These are phyloP conservation scores for Ustilago crameri DNA, from an alignment of 1,284 basidiomycete genomes.

Conservation along the genomic window DNA sequence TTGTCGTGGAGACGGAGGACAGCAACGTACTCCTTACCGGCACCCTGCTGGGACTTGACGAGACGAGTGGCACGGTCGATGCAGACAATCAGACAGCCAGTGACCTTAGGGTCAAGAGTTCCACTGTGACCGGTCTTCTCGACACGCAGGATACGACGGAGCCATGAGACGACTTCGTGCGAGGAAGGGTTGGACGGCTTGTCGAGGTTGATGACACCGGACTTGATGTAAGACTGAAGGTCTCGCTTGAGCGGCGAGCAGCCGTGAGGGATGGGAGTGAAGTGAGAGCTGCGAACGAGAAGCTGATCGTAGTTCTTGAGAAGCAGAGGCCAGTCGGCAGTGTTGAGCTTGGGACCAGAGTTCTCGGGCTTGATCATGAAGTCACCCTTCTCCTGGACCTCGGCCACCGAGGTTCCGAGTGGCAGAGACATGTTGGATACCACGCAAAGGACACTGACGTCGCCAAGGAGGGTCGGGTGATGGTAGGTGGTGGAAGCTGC, in stretches of 20 bases:
- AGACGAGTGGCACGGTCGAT: conserved; percentile 99
- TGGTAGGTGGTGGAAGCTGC: neutral
- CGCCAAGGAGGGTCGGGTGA: neutral
- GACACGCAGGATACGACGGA: conserved; percentile 91
- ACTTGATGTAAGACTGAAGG: conserved; percentile 89
- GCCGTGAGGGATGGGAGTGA: conserved; percentile 95
- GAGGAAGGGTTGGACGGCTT: conserved; percentile 99
- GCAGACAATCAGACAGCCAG: conserved; percentile 97
- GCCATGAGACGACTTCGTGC: conserved; percentile 99
- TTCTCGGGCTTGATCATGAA: conserved; percentile 70
- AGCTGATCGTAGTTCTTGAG: conserved; percentile 89
- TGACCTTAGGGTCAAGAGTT: conserved; percentile 98
- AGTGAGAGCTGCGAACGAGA: conserved; percentile 92
- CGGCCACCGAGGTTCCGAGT: conserved; percentile 46
- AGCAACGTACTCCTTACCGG: conserved; percentile 98
- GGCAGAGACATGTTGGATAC: conserved; percentile 43
- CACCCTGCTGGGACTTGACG: conserved; percentile 98
- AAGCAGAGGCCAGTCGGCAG: conserved; percentile 95
- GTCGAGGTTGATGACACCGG: conserved; percentile 98
- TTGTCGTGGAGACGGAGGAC: conserved; percentile 90
- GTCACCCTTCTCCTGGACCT: conserved; percentile 61
- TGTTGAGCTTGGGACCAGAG: conserved; percentile 74
- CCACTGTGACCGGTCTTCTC: conserved; percentile 99
- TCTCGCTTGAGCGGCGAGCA: conserved; percentile 92
- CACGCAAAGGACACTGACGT: neutral